These are phyloP conservation scores for Leucogyrophana mollusca DNA, from an alignment of 768 basidiomycete species.

Conservation along the genomic window DNA sequence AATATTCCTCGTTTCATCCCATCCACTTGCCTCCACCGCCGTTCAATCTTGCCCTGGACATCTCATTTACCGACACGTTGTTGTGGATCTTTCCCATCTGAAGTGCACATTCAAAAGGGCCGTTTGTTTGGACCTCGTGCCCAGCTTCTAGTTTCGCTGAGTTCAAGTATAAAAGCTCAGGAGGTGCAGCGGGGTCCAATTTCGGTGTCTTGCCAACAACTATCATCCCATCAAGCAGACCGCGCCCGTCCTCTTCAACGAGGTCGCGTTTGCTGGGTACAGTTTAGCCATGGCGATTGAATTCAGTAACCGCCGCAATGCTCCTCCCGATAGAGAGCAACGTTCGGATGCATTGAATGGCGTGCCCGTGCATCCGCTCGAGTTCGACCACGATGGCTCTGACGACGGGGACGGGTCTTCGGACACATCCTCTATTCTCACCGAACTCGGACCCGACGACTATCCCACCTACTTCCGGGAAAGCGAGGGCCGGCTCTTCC, in stretches of 20 bases:
- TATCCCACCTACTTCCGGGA: conserved; percentile 62
- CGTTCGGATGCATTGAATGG: conserved; percentile 4
- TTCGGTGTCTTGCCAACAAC: conserved; percentile 34
- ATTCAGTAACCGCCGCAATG: conserved; percentile 19
- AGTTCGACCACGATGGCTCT: conserved; percentile 7
- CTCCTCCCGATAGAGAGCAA: conserved; percentile 12
- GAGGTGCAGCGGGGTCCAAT: conserved; percentile 36
- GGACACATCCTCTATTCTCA: conserved; percentile 42
- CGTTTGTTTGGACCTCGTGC: conserved; percentile 34
- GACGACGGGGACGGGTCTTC: conserved; percentile 37
- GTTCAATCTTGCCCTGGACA: conserved; percentile 12
- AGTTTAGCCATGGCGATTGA: conserved; percentile 26
- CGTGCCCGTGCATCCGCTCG: conserved; percentile 8
- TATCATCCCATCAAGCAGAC: conserved; percentile 21
- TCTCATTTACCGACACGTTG: conserved; percentile 12
- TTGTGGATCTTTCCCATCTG: conserved; percentile 21
- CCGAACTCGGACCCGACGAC: conserved; percentile 50
- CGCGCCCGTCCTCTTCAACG: neutral
- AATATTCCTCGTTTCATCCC: conserved; percentile 5
- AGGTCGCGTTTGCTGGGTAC: neutral
- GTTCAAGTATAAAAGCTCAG: conserved; percentile 38
- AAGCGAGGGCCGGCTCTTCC: conserved; percentile 60
- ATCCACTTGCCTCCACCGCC: conserved; percentile 6
- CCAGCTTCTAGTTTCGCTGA: conserved; percentile 39
- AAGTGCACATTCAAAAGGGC: conserved; percentile 24